Base-by-base conservation (phyloP, 139 green algal genomes). In the Chlamydomonas incerta region DNA sequence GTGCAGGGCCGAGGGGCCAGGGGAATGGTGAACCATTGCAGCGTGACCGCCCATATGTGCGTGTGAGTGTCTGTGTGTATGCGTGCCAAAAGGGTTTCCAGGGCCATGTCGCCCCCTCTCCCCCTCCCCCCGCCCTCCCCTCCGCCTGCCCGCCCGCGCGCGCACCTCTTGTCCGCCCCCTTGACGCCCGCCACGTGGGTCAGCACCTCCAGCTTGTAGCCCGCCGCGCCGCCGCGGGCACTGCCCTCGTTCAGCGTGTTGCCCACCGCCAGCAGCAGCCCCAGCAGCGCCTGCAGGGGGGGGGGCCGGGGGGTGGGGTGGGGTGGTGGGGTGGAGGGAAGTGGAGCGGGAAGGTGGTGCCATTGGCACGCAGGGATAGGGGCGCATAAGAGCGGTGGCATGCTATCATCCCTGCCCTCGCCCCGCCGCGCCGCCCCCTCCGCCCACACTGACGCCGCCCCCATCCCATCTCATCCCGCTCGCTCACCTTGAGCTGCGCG, bases 161-260 rank as follows among this genome's bases (percentile, higher is more conserved):
- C 80, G 34, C 34, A 86, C 80, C 24, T 86, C 33, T 69, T 58
- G 67, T 86, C 80, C 2, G 68, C 80, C 1, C 68, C 80, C 72
- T 94, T 94, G 83, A 95, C 86, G 84, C 92, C 88, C 1, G 84
- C 68, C 23, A 95, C 79, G 60, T 93, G 85, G 18, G 93, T 81
- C 33, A 95, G 86, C 26, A 90, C 88, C 46, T 94, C 91, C 17
- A 94, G 87, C 76, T 93, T 92, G 84, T 92, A 92, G 33, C 94
- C 94, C 62, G 79, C 79, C 14, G 79, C 79, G 10, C 31, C 66
- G 24, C 47, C 79, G 10, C 79, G n/a, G 14, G 26, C 31, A 37
- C 88, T 92, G 18, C 72, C 80, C 21, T 80, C 83, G 71, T 92
- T 88, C 18, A 95, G 82, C 63, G 90, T 85, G 70, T 89, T 86